A percentile compares a stretch with the other conserved stretches of the same genome.
Evolutionary conservation across 169 alveolate species (phyloP).

Genomic region (Cardiosporidium cionae): DNA sequence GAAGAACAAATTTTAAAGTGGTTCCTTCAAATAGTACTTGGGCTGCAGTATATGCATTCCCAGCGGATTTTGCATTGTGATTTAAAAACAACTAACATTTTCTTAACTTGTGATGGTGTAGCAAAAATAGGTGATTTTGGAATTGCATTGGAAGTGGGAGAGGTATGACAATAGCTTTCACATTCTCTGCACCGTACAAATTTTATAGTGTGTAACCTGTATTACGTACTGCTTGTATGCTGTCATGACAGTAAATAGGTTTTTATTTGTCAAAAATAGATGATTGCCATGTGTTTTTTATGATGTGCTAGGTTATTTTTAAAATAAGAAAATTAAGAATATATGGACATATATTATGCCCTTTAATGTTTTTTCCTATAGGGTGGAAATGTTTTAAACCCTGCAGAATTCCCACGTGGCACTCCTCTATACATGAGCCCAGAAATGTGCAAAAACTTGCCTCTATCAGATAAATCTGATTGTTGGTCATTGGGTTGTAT

Average conservation of each 20-base stretch:
- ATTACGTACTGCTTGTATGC: not conserved
- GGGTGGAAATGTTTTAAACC: no score
- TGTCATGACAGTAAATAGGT: no score
- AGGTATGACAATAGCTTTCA: not conserved
- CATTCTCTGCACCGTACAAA: not conserved
- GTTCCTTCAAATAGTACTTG: conserved; percentile 73
- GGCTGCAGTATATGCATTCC: conserved; percentile 78
- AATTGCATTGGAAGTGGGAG: conserved; percentile 79
- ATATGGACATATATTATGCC: no score
- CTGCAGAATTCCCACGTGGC: no score
- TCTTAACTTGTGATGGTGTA: conserved; percentile 58
- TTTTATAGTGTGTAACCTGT: not conserved
- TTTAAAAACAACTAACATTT: conserved; percentile 80
- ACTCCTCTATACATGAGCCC: conserved; percentile 99
- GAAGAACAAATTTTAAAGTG: conserved; percentile 32
- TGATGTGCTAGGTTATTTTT: conserved; percentile 80
- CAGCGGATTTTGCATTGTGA: conserved; percentile 83
- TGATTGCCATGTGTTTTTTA: not conserved
- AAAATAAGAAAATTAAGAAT: no score
- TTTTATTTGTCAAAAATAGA: not conserved
- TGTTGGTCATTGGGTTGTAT: conserved; percentile 88
- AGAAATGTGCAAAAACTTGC: conserved; percentile 86
- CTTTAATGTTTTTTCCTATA: no score
- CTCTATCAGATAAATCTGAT: conserved; percentile 96
- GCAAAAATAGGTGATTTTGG: conserved; percentile 88